phyloP scores from a whole-genome alignment of 2,329 filamentous ascomycete genomes.

The Aureobasidium sp. region DNA sequence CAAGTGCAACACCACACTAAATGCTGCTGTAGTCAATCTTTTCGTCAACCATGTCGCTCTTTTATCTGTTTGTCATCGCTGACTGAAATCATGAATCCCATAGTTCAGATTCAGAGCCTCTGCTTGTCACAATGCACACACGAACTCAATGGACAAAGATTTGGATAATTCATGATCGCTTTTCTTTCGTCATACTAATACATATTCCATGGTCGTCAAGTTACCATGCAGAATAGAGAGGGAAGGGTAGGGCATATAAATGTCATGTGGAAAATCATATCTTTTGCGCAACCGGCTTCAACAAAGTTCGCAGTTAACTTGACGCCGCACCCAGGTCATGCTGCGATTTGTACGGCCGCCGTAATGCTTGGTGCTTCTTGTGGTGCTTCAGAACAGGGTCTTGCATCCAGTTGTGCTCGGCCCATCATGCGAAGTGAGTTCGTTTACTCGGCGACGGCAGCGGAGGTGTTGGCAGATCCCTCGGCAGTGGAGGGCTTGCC shows the following conservation, averaged over 20 bases:
- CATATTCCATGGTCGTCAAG: constrained; percentile 10
- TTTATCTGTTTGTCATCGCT: background rate
- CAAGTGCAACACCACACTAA: background rate
- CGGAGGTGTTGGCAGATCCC: constrained; percentile 22
- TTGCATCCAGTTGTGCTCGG: background rate
- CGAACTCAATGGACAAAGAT: background rate
- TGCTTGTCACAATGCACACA: background rate
- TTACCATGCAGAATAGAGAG: constrained; percentile 3
- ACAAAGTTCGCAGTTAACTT: constrained; percentile 12
- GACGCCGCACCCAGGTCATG: constrained; percentile 7
- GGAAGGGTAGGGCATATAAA: constrained; percentile 10
- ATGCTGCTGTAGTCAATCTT: background rate
- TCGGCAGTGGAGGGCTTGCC: constrained; percentile 28
- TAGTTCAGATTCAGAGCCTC: background rate
- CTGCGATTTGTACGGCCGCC: constrained; percentile 10
- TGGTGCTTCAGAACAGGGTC: background rate
- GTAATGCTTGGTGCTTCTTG: background rate
- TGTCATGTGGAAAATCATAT: constrained; percentile 13
- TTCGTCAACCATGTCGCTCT: too few relatives aligned
- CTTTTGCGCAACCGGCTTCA: constrained; percentile 12
- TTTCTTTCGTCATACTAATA: constrained; percentile 14
- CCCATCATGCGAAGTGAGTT: background rate
- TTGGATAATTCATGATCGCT: constrained; percentile 4
- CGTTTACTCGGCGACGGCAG: constrained; percentile 14
- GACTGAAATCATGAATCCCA: background rate